Conservation (phyloP, 2,329 filamentous ascomycete genomes). For the Metarhizium robertsii region DNA sequence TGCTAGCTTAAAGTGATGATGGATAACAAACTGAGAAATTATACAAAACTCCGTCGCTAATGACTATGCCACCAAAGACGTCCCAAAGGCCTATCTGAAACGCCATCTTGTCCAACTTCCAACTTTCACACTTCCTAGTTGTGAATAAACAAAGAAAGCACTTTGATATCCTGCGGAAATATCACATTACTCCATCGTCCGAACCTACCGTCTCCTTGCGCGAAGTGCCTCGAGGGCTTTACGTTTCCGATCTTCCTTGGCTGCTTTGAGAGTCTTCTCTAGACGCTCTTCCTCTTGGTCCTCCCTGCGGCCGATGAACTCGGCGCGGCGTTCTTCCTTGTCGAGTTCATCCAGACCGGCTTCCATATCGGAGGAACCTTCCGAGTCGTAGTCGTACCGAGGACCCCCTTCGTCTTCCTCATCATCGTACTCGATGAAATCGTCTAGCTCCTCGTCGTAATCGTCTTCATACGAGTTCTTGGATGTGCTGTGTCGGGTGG, state of each 20-base stretch:
- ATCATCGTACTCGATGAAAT: slow-evolving; percentile 53
- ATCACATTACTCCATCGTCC: not conserved
- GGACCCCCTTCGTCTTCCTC: slow-evolving; percentile 37
- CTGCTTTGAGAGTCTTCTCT: slow-evolving; percentile 50
- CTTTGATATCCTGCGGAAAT: not conserved
- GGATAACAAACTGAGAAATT: not conserved
- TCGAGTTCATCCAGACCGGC: slow-evolving; percentile 67
- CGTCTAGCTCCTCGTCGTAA: slow-evolving; percentile 53
- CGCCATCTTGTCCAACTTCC: not conserved
- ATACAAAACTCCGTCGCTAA: slow-evolving; percentile 29
- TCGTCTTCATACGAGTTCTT: slow-evolving; percentile 42
- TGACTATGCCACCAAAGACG: slow-evolving; percentile 13
- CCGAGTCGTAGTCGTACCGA: slow-evolving; percentile 49
- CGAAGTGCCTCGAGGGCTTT: slow-evolving; percentile 28
- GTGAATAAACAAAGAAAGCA: not conserved
- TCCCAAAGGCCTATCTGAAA: not conserved
- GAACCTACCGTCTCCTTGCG: slow-evolving; percentile 17
- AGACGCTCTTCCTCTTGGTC: slow-evolving; percentile 56
- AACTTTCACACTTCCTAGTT: not conserved
- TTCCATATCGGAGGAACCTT: slow-evolving; percentile 69
- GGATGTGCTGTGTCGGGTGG: slow-evolving; percentile 18
- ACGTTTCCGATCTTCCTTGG: slow-evolving; percentile 49
- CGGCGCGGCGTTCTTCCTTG: slow-evolving; percentile 56
- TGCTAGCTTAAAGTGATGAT: not conserved
- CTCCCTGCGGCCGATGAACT: slow-evolving; percentile 54